A percentile compares a stretch with the other conserved stretches of the same genome.
These are phyloP conservation scores for Geotrichum fermentans DNA, from an alignment of 1,139 yeast species.

Conservation along the genomic window DNA sequence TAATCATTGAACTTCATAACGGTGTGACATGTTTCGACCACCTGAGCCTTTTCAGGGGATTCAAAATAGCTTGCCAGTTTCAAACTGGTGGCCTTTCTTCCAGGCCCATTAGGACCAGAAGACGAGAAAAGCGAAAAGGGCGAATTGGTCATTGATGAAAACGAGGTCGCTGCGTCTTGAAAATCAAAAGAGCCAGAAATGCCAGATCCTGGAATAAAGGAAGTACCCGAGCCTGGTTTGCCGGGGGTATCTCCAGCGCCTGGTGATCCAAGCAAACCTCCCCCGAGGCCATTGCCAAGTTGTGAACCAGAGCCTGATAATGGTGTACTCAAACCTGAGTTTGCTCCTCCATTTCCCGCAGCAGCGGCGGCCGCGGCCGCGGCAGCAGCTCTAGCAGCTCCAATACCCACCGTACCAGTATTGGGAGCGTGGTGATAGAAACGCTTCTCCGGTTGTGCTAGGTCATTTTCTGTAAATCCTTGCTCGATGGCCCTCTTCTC, in stretches of 20 bases:
- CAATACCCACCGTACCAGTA: slow-evolving; percentile 17
- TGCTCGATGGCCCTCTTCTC: slow-evolving; percentile 59
- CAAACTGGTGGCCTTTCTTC: slow-evolving; percentile 14
- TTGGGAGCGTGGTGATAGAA: slow-evolving; percentile 25
- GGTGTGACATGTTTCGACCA: slow-evolving; percentile 31
- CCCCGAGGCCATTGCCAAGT: slow-evolving; percentile 9
- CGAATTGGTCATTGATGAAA: not conserved
- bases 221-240: slow-evolving; percentile 5
- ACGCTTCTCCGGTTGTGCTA: slow-evolving; percentile 38
- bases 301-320: slow-evolving; percentile 2
- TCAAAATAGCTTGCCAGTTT: slow-evolving; percentile 18
- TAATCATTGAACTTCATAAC: slow-evolving; percentile 34
- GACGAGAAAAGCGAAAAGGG: slow-evolving; percentile 6
- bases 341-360: not conserved
- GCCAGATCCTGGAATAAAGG: slow-evolving; percentile 32
- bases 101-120: slow-evolving; percentile 13
- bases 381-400: slow-evolving; percentile 19
- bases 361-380: slow-evolving; percentile 18
- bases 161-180: slow-evolving; percentile 23
- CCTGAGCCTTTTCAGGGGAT: slow-evolving; percentile 21
- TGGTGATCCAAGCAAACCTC: slow-evolving; percentile 4
- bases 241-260: not conserved
- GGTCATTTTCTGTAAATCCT: slow-evolving; percentile 48
- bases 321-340: not conserved
- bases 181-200: slow-evolving; percentile 33